Evolutionary conservation across 2,329 filamentous ascomycete species (phyloP), one percentile per base, ranked within the genome.

Genomic region (Amauroascus niger): DNA sequence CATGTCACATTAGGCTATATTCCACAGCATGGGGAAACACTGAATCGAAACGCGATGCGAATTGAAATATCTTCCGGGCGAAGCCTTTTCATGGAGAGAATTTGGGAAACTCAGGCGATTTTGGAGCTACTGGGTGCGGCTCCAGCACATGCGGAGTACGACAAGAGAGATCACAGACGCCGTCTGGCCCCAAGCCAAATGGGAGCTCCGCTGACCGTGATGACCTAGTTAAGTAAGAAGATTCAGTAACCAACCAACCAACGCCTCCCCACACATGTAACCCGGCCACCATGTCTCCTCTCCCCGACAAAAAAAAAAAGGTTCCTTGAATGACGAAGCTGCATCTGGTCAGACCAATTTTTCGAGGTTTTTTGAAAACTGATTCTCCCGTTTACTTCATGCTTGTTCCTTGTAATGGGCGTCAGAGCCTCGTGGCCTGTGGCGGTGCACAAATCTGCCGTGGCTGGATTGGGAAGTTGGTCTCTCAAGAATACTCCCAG

Each of bases 381-480:
- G 32, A 26, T 47, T 35, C 20, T 47, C 45, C 16, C n/a, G n/a
- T 28, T 37, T 18, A 32, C 35, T 30, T 6, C 30, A 49, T 24
- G 47, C 48, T 32, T 50, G 37, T 41, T 50, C 48, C 48, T 33
- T 50, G 48, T 22, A 24, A 14, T 18, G 9, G n/a, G 6, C 16
- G 13, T 16, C 22, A n/a, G 11, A 35, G 4, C n/a, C 14, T 2
- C 3, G n/a, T 13, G 37, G 28, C 9, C 26, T 50, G 48, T 50
- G 48, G 48, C 48, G 37, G 48, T 45, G 50, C 50, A 45, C 14
- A 3, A 46, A 45, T 24, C 48, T 41, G 48, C n/a, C n/a, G 13
- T 44, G 24, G 39, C 41, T 26, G 30, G n/a, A 39, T 35, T 24
- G 13, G 3, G 16, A 22, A 8, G 2, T 47, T 35, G 6, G 30